These are phyloP conservation scores for Hypsizygus marmoreus DNA, from an alignment of 768 basidiomycete genomes.

Conservation along the genomic window DNA sequence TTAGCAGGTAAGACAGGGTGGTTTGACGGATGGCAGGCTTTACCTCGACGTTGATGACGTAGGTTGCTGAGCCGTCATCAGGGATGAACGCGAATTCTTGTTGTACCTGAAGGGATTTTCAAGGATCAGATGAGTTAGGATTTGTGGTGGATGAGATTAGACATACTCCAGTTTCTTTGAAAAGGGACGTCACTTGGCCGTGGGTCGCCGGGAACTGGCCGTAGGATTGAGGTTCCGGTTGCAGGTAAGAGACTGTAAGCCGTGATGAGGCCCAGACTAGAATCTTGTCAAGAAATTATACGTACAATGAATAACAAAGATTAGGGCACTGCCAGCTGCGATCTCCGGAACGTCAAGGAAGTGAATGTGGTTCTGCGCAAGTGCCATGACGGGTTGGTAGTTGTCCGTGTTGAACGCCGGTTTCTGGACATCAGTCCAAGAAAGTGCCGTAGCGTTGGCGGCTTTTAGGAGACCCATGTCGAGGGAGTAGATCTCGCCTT, in stretches of 20 bases:
- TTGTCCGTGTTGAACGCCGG: constrained; percentile 52
- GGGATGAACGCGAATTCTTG: constrained; percentile 79
- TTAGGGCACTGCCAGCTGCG: constrained; percentile 67
- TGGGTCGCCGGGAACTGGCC: constrained; percentile 68
- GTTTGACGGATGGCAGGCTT: constrained; percentile 1
- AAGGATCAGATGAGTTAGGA: neutral
- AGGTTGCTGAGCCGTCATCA: constrained; percentile 68
- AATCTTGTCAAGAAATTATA: constrained; percentile 7
- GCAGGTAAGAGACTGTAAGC: constrained; percentile 73
- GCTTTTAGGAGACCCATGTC: constrained; percentile 68
- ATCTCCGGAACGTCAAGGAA: constrained; percentile 75
- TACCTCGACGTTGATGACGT: constrained; percentile 71
- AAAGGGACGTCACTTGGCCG: constrained; percentile 73
- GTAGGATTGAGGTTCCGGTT: constrained; percentile 68
- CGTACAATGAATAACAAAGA: constrained; percentile 90
- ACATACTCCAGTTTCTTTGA: constrained; percentile 54
- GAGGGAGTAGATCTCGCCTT: constrained; percentile 64
- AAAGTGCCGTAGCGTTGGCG: constrained; percentile 56
- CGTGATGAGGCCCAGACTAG: neutral
- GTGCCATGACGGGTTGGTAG: constrained; percentile 76
- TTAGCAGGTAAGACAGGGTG: neutral
- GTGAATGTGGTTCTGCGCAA: constrained; percentile 86
- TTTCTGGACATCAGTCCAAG: constrained; percentile 65
- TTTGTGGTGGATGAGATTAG: constrained; percentile 23
- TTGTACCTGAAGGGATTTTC: constrained; percentile 47